A percentile compares a stretch with the other conserved stretches of the same genome.
phyloP scores from a whole-genome alignment of 495 filamentous ascomycete species.

The Neurospora sp. region DNA sequence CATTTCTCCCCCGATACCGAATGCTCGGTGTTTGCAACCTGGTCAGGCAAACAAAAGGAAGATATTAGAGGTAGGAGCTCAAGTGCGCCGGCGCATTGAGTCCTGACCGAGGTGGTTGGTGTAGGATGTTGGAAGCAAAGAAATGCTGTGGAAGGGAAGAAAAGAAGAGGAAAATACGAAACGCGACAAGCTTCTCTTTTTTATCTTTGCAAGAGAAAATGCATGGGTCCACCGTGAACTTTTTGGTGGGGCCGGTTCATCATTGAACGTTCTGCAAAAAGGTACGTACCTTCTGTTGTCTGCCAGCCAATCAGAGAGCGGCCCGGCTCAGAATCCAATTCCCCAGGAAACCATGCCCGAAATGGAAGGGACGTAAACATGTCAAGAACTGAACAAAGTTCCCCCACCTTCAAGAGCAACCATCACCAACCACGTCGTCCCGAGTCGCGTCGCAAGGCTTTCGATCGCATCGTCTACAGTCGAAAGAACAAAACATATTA shows the following conservation, averaged over 20 bases:
- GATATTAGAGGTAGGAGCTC: background rate
- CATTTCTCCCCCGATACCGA: slow-evolving; percentile 11
- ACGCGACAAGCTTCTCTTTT: background rate
- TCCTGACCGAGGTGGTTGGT: background rate
- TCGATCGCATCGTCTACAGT: background rate
- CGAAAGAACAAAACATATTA: background rate
- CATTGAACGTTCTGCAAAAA: background rate
- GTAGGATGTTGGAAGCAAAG: background rate
- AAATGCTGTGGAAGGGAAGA: background rate
- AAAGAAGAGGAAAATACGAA: background rate
- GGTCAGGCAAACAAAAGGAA: background rate
- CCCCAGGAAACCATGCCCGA: slow-evolving; percentile 15
- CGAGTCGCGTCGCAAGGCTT: background rate
- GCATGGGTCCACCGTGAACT: slow-evolving; percentile 1
- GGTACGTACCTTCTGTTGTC: background rate
- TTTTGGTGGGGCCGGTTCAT: slow-evolving; percentile 11
- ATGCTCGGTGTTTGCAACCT: background rate
- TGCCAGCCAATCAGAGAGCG: background rate
- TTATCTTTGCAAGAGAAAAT: background rate
- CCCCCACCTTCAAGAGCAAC: background rate
- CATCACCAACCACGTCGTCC: background rate
- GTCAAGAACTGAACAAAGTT: background rate
- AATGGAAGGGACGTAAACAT: slow-evolving; percentile 16
- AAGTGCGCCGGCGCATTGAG: background rate
- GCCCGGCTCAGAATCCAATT: background rate